Evolutionary conservation across 257 asterid genomes (phyloP).

Genomic region (Solanum appendiculatum): DNA sequence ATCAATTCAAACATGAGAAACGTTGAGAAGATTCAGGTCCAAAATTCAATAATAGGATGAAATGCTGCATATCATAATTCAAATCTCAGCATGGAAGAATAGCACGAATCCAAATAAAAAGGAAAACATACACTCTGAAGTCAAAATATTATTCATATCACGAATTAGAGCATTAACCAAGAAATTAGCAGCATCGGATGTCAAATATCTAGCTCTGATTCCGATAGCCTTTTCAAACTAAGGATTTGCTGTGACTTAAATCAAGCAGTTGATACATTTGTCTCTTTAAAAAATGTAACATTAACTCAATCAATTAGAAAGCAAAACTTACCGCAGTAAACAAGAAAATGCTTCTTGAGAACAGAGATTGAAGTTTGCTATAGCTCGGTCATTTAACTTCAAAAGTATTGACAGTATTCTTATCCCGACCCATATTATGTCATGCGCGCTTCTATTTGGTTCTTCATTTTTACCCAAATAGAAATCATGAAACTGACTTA

Average conservation of each 20-base stretch:
- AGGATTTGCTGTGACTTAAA: background rate
- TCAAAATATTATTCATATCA: background rate
- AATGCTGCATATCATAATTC: background rate
- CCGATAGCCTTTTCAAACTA: background rate
- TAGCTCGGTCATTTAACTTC: constrained; percentile 43
- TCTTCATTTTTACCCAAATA: constrained; percentile 13
- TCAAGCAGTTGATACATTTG: background rate
- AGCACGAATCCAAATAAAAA: background rate
- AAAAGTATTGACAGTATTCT: constrained; percentile 39
- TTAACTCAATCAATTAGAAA: background rate
- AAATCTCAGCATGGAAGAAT: background rate
- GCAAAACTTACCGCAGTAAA: constrained; percentile 43
- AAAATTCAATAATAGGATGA: background rate
- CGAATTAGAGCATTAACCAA: background rate
- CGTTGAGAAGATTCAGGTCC: background rate
- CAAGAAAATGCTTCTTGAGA: constrained; percentile 43
- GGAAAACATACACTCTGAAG: background rate
- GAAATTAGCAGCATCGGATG: background rate
- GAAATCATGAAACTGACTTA: constrained; percentile 23
- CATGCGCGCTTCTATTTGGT: constrained; percentile 25
- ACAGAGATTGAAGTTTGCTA: constrained; percentile 30
- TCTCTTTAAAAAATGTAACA: background rate
- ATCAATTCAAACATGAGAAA: background rate
- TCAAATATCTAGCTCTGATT: background rate
- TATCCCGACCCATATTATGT: constrained; percentile 63